Evolutionary conservation across 1,284 basidiomycete species (phyloP).

Genomic region (Fomitopsis schrenkii): DNA sequence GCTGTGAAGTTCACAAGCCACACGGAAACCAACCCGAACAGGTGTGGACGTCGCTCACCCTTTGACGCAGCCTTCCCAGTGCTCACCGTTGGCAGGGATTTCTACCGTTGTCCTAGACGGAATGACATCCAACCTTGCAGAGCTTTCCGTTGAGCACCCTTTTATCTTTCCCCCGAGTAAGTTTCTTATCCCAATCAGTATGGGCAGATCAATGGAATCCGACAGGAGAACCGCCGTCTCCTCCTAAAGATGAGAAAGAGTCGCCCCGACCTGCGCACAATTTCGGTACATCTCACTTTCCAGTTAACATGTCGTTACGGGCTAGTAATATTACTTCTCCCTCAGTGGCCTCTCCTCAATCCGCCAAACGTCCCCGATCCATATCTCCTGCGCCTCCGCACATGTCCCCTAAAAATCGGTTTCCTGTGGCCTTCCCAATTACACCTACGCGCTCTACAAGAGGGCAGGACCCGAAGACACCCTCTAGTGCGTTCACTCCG

Average conservation of each 20-base stretch:
- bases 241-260: not conserved
- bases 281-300: not conserved
- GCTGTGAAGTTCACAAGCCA: slow-evolving; percentile 24
- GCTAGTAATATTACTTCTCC: not conserved
- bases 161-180: not conserved
- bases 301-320: not conserved
- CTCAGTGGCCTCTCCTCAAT: slow-evolving; percentile 1
- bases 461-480: not conserved
- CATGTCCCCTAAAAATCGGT: not conserved
- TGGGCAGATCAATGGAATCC: slow-evolving; percentile 32
- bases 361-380: slow-evolving; percentile 3
- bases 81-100: slow-evolving; percentile 23
- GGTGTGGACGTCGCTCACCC: slow-evolving; percentile 20
- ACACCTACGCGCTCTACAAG: slow-evolving; percentile 6
- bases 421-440: slow-evolving; percentile 3
- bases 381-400: not conserved
- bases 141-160: slow-evolving; percentile 33
- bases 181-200: slow-evolving; percentile 18
- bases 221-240: not conserved
- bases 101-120: slow-evolving; percentile 26
- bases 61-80: not conserved
- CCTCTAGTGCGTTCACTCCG: slow-evolving; percentile 7
- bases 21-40: slow-evolving; percentile 24
- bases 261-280: not conserved
- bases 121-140: slow-evolving; percentile 23